Evolutionary conservation across 2,329 filamentous ascomycete genomes (phyloP).

Genomic region (Proliferodiscus dingleyae): DNA sequence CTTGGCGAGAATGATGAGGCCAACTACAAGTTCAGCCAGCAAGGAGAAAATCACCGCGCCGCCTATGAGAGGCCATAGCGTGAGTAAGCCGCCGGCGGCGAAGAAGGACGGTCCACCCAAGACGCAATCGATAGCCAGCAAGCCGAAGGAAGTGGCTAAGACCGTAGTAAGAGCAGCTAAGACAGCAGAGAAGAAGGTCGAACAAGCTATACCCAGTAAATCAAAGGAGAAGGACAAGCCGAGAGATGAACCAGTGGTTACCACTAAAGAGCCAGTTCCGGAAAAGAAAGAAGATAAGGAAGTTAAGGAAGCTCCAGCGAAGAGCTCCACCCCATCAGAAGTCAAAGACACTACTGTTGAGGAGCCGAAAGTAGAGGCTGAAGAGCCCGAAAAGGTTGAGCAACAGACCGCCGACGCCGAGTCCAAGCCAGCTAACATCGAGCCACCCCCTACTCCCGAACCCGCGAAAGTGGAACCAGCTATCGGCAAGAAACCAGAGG

Average conservation of each 20-base stretch:
- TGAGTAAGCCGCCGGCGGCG: slow-evolving; percentile 21
- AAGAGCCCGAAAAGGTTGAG: slow-evolving; percentile 11
- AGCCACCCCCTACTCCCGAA: slow-evolving; percentile 19
- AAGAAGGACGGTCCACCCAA: slow-evolving; percentile 26
- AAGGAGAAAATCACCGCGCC: slow-evolving; percentile 60
- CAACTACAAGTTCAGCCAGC: slow-evolving; percentile 63
- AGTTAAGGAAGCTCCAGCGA: slow-evolving; percentile 15
- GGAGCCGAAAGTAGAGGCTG: not conserved
- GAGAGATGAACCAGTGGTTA: slow-evolving; percentile 1
- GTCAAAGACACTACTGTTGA: no score
- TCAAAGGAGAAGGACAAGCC: slow-evolving; percentile 3
- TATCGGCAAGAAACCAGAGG: slow-evolving; percentile 10
- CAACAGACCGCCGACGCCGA: slow-evolving; percentile 11
- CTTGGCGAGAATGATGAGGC: slow-evolving; percentile 76
- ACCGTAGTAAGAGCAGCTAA: slow-evolving; percentile 11
- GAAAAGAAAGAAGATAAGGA: slow-evolving; percentile 5
- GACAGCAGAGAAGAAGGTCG: slow-evolving; percentile 10
- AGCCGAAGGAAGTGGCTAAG: slow-evolving; percentile 14
- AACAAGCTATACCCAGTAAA: slow-evolving; percentile 1
- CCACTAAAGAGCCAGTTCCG: slow-evolving; percentile 1
- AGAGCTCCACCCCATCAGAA: no score
- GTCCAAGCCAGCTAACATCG: slow-evolving; percentile 13
- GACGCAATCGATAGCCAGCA: slow-evolving; percentile 14
- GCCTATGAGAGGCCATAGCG: slow-evolving; percentile 26
- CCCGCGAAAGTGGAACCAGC: slow-evolving; percentile 22